Evolutionary conservation across 2,329 filamentous ascomycete genomes (phyloP).

Genomic region (Calcarisporium arbuscula): DNA sequence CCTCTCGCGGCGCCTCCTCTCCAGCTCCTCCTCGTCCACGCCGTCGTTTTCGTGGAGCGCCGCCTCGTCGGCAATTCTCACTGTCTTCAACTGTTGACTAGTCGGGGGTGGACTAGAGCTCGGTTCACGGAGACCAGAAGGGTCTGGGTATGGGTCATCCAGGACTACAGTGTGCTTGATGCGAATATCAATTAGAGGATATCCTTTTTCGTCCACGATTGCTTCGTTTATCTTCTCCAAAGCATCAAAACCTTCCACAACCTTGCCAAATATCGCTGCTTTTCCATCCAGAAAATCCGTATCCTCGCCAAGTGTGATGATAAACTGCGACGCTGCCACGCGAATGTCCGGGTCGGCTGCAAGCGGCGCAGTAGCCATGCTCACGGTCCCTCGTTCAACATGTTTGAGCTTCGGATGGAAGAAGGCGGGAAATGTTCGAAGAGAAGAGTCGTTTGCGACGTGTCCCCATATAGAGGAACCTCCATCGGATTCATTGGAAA

Average conservation of each 20-base stretch:
- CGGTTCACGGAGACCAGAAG: slow-evolving; percentile 67
- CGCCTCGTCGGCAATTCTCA: slow-evolving; percentile 86
- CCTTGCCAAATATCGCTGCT: slow-evolving; percentile 89
- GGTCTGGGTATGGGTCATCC: slow-evolving; percentile 88
- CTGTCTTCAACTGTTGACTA: slow-evolving; percentile 80
- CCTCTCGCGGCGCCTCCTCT: slow-evolving; percentile 74
- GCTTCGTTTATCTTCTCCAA: slow-evolving; percentile 89
- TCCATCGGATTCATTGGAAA: slow-evolving; percentile 79
- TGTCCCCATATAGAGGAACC: slow-evolving; percentile 90
- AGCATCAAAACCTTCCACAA: slow-evolving; percentile 92
- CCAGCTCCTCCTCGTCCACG: slow-evolving; percentile 69
- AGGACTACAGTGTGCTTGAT: slow-evolving; percentile 89
- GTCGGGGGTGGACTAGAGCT: slow-evolving; percentile 74
- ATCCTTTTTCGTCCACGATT: slow-evolving; percentile 78
- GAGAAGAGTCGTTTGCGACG: slow-evolving; percentile 58
- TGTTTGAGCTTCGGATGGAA: slow-evolving; percentile 87
- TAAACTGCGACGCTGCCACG: slow-evolving; percentile 84
- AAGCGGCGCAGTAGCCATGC: slow-evolving; percentile 88
- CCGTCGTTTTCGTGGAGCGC: slow-evolving; percentile 66
- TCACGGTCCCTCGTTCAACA: slow-evolving; percentile 82
- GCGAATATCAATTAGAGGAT: slow-evolving; percentile 88
- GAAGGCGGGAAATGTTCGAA: slow-evolving; percentile 75
- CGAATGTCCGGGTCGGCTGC: slow-evolving; percentile 72
- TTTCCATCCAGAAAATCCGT: slow-evolving; percentile 89
- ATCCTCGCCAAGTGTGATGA: slow-evolving; percentile 83